A percentile compares a stretch with the other conserved stretches of the same genome.
Evolutionary conservation across 495 filamentous ascomycete species (phyloP).

Genomic region (Penicillium ochrochloron): DNA sequence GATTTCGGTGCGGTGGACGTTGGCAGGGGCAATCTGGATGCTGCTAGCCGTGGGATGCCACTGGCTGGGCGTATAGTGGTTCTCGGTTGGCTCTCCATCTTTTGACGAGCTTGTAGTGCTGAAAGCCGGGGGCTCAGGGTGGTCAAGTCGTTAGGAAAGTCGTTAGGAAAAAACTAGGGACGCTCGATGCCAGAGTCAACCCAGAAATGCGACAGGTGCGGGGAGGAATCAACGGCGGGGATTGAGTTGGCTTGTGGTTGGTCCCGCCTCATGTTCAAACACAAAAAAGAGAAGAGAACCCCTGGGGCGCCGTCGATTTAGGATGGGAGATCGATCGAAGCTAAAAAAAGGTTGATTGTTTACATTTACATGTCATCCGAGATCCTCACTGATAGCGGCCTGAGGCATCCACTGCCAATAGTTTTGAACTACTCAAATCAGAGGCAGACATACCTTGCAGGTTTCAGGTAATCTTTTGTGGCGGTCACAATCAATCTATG

Average conservation of each 20-base stretch:
- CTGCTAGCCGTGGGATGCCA: conserved; percentile 45
- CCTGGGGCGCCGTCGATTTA: conserved; percentile 7
- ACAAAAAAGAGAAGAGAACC: background rate
- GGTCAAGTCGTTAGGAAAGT: conserved; percentile 17
- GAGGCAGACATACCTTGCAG: background rate
- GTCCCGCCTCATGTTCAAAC: background rate
- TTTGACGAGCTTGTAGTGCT: conserved; percentile 14
- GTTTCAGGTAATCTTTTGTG: background rate
- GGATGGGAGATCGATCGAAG: conserved; percentile 13
- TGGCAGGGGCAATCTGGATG: conserved; percentile 49
- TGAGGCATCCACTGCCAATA: conserved; percentile 25
- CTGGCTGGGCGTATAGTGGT: conserved; percentile 35
- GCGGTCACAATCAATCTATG: background rate
- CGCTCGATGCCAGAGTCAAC: conserved; percentile 6
- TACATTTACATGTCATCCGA: conserved; percentile 29
- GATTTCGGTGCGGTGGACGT: conserved; percentile 41
- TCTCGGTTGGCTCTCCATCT: conserved; percentile 44
- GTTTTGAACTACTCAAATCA: background rate
- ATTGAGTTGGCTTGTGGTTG: background rate
- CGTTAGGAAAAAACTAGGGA: conserved; percentile 7
- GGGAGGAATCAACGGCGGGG: conserved; percentile 10
- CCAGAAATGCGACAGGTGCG: conserved; percentile 20
- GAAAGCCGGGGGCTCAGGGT: conserved; percentile 1
- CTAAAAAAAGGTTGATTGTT: conserved; percentile 29
- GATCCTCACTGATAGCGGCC: conserved; percentile 27